Conservation (phyloP, 2,329 filamentous ascomycete genomes). For the Alternaria postmessia region DNA sequence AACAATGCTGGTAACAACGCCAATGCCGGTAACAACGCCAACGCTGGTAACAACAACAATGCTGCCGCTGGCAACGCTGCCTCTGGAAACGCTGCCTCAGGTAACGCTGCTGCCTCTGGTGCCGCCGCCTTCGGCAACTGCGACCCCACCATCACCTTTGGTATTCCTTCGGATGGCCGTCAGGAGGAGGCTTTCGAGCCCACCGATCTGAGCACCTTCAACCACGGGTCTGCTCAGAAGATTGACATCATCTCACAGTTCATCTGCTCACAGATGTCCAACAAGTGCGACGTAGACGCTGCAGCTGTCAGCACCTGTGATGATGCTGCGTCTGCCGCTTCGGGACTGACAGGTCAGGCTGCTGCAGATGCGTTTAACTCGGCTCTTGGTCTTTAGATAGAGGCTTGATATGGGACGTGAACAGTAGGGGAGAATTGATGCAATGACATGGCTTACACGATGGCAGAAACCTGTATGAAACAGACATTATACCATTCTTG, state of each 20-base stretch:
- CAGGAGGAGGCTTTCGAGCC: slow-evolving; percentile 56
- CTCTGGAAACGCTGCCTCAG: not conserved
- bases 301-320: slow-evolving; percentile 35
- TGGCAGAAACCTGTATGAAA: not conserved
- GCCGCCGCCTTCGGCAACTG: slow-evolving; percentile 55
- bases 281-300: slow-evolving; percentile 32
- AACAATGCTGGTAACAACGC: not conserved
- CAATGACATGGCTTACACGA: not conserved
- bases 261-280: slow-evolving; percentile 56
- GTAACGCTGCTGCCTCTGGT: not conserved
- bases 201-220: slow-evolving; percentile 55
- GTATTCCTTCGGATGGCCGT: slow-evolving; percentile 58
- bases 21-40: too few relatives aligned
- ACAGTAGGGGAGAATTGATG: not conserved
- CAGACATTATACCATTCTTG: not conserved
- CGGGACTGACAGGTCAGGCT: slow-evolving; percentile 30
- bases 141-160: slow-evolving; percentile 61
- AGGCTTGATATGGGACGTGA: not conserved
- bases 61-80: slow-evolving; percentile 2
- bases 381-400: slow-evolving; percentile 33
- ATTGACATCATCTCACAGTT: slow-evolving; percentile 60
- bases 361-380: slow-evolving; percentile 43
- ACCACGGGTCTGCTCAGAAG: slow-evolving; percentile 61
- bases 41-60: not conserved
- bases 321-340: slow-evolving; percentile 29